Percentiles rank a stretch among this genome's conserved stretches.
These are phyloP conservation scores for Chlorella sp. DNA, from an alignment of 139 green algal species.

Conservation along the genomic window DNA sequence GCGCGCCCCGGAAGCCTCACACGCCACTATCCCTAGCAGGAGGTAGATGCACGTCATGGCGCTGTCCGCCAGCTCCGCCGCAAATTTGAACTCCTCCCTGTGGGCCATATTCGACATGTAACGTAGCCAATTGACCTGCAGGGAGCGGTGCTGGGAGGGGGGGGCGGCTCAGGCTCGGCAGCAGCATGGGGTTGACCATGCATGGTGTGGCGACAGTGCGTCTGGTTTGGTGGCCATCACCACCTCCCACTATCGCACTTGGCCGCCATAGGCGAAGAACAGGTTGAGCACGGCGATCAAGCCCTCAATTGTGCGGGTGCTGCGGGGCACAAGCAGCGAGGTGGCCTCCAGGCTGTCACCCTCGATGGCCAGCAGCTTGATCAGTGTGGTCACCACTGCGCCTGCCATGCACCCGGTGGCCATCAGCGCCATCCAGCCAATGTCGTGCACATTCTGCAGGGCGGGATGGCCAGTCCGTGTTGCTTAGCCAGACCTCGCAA, in stretches of 20 bases:
- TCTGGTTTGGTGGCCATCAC: too few species aligned
- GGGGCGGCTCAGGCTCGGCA: background rate
- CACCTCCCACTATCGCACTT: background rate
- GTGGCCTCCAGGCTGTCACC: background rate
- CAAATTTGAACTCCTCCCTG: conserved; percentile 30
- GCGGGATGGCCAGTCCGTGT: background rate
- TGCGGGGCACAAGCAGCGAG: background rate
- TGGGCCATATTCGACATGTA: conserved; percentile 47
- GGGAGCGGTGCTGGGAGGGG: background rate
- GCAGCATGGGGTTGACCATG: background rate
- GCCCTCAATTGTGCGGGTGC: conserved; percentile 18
- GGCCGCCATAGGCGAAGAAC: conserved; percentile 50
- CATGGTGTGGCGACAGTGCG: background rate
- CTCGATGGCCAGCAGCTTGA: conserved; percentile 40
- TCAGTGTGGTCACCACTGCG: conserved; percentile 38
- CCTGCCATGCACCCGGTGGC: conserved; percentile 46
- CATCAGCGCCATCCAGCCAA: conserved; percentile 40
- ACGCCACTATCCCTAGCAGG: conserved; percentile 8
- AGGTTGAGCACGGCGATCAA: conserved; percentile 52
- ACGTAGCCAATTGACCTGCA: conserved; percentile 42
- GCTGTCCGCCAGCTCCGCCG: conserved; percentile 21
- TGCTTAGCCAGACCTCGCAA: background rate
- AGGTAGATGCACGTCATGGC: conserved; percentile 51
- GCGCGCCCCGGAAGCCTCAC: background rate
- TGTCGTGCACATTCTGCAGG: conserved; percentile 41